Percentiles rank a stretch among this genome's conserved stretches.
Evolutionary conservation across 2,329 filamentous ascomycete genomes (phyloP).

Genomic region (Chaetomiaceae sp.): DNA sequence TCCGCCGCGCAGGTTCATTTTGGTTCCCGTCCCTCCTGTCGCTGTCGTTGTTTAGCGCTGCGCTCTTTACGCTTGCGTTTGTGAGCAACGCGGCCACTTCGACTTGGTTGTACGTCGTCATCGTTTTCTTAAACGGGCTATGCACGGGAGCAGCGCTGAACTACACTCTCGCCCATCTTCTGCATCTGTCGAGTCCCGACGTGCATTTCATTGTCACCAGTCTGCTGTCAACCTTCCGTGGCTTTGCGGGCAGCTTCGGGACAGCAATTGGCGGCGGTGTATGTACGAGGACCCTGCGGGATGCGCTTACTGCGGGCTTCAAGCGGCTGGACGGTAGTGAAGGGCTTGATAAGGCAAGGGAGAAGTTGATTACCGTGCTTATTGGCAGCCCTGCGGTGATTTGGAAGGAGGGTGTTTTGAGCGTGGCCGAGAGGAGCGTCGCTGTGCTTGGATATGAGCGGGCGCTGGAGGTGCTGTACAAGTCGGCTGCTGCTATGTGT

Average conservation of each 20-base stretch:
- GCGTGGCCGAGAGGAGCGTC: conserved; percentile 39
- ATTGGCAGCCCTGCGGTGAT: conserved; percentile 50
- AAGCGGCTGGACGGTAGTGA: conserved; percentile 39
- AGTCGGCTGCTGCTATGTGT: conserved; percentile 42
- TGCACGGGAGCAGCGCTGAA: conserved; percentile 70
- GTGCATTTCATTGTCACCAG: conserved; percentile 73
- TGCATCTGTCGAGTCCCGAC: conserved; percentile 63
- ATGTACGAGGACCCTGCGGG: conserved; percentile 60
- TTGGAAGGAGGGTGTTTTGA: conserved; percentile 41
- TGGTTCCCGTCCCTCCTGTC: conserved; percentile 60
- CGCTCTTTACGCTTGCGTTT: conserved; percentile 47
- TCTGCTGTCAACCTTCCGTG: conserved; percentile 72
- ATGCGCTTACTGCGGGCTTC: conserved; percentile 55
- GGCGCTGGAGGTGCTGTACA: conserved; percentile 45
- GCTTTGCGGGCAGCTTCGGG: conserved; percentile 77
- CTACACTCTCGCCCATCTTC: conserved; percentile 74
- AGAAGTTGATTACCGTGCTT: conserved; percentile 42
- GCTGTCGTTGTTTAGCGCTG: conserved; percentile 54
- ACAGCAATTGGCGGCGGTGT: conserved; percentile 74
- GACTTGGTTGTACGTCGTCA: conserved; percentile 50
- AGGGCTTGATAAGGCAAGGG: conserved; percentile 32
- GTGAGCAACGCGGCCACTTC: conserved; percentile 51
- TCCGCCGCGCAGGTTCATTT: conserved; percentile 68
- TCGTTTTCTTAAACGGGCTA: conserved; percentile 67
- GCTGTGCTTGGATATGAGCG: conserved; percentile 46